phyloP scores from a whole-genome alignment of 2,329 filamentous ascomycete genomes.

The Fusarium albidum region DNA sequence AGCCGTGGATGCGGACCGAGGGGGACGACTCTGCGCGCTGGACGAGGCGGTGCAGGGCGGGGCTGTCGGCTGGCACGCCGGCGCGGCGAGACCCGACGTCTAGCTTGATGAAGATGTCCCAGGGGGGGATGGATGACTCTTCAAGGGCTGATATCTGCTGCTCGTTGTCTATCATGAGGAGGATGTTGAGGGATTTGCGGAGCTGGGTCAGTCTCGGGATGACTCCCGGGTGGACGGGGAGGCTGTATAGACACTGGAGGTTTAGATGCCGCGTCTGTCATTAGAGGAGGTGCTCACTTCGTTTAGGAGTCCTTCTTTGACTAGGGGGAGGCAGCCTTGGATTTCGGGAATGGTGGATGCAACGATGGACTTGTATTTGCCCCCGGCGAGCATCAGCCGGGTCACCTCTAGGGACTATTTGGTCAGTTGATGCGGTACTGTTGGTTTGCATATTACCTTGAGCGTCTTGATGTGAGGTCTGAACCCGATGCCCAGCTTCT shows the following conservation, averaged over 20 bases:
- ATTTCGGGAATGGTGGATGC: constrained; percentile 53
- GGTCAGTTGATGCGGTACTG: not conserved
- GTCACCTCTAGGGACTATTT: constrained; percentile 47
- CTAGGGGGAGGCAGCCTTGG: constrained; percentile 48
- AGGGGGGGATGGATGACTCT: constrained; percentile 32
- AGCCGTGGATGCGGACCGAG: constrained; percentile 44
- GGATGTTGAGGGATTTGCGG: constrained; percentile 41
- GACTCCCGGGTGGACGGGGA: constrained; percentile 49
- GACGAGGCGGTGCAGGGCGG: constrained; percentile 40
- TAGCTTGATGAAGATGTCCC: constrained; percentile 49
- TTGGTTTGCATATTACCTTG: constrained; percentile 42
- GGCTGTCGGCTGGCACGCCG: constrained; percentile 41
- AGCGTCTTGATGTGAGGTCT: constrained; percentile 56
- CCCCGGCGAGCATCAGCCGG: constrained; percentile 50
- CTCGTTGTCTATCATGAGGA: constrained; percentile 49
- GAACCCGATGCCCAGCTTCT: constrained; percentile 48
- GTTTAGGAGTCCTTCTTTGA: constrained; percentile 49
- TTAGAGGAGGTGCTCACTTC: constrained; percentile 40
- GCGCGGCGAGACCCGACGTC: constrained; percentile 48
- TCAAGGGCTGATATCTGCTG: constrained; percentile 45
- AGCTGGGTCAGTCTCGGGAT: constrained; percentile 43
- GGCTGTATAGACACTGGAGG: constrained; percentile 47
- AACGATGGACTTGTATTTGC: constrained; percentile 48
- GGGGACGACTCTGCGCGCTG: constrained; percentile 39
- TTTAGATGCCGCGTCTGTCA: not conserved